phyloP scores from a whole-genome alignment of 305 asterid genomes.

The Fraxinus baroniana region DNA sequence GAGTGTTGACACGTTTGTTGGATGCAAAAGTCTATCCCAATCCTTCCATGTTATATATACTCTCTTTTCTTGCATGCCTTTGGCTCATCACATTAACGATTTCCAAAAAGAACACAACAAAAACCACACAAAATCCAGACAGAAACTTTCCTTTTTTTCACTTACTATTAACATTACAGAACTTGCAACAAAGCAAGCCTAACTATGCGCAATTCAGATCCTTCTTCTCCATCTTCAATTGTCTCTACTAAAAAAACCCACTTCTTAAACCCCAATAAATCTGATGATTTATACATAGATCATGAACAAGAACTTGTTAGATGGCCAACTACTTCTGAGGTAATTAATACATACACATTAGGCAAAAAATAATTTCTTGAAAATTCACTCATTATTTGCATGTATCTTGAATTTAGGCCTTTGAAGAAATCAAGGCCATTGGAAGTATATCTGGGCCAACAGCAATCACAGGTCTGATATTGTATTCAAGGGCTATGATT shows the following conservation, averaged over 20 bases:
- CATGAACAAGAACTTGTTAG: constrained; percentile 51
- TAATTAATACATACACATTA: constrained; percentile 12
- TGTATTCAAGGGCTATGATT: constrained; percentile 85
- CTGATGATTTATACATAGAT: constrained; percentile 38
- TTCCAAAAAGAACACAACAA: constrained; percentile 30
- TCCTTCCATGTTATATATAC: constrained; percentile 45
- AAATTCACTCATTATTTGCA: not conserved
- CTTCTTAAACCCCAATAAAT: constrained; percentile 48
- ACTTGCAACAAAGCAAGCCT: constrained; percentile 3
- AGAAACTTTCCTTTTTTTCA: constrained; percentile 7
- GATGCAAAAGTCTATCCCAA: constrained; percentile 23
- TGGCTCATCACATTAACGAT: constrained; percentile 39
- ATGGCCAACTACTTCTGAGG: constrained; percentile 83
- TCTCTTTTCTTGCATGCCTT: constrained; percentile 34
- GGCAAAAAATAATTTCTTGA: not conserved
- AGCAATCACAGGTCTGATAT: constrained; percentile 66
- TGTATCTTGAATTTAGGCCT: constrained; percentile 38
- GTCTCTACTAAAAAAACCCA: constrained; percentile 44
- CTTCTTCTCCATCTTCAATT: constrained; percentile 64
- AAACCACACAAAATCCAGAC: constrained; percentile 33
- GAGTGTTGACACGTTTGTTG: constrained; percentile 41
- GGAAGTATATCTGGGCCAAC: constrained; percentile 89
- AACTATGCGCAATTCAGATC: constrained; percentile 74
- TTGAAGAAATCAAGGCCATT: constrained; percentile 75
- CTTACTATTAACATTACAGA: not conserved